A percentile compares a stretch with the other conserved stretches of the same genome.
These are phyloP conservation scores for Mortierella sp. DNA, from an alignment of 371 early-diverging fungal genomes.

Conservation along the genomic window DNA sequence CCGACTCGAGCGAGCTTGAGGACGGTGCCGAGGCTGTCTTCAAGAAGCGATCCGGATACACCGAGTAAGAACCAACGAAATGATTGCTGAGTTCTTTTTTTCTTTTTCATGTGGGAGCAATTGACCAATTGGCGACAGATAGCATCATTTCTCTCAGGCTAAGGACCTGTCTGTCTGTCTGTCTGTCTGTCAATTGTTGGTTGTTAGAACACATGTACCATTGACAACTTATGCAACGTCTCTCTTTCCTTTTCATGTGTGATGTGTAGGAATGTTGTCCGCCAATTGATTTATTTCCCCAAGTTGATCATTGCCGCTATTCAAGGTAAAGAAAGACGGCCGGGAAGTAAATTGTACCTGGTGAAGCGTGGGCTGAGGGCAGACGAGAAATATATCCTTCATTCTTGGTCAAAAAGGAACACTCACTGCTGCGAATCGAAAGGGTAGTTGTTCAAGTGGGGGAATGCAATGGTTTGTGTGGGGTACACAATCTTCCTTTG, in stretches of 20 bases:
- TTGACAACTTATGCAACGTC: too few species aligned
- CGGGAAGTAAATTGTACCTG: too few species aligned
- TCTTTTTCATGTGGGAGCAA: not conserved
- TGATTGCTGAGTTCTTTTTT: not conserved
- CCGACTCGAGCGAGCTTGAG: conserved; percentile 55
- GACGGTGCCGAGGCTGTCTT: conserved; percentile 20
- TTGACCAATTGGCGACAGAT: not conserved
- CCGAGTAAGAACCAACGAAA: conserved; percentile 24
- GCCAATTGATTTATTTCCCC: conserved; percentile 74
- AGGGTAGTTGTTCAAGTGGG: not conserved
- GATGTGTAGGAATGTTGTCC: conserved; percentile 69
- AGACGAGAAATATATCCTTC: too few species aligned
- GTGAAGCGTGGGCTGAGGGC: not conserved
- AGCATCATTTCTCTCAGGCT: not conserved
- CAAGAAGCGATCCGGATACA: conserved; percentile 40
- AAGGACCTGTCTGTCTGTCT: too few species aligned
- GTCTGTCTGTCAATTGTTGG: too few species aligned
- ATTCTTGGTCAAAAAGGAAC: not conserved
- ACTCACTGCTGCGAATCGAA: not conserved
- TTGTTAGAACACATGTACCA: too few species aligned
- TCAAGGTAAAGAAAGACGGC: too few species aligned
- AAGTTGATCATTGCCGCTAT: conserved; percentile 81
- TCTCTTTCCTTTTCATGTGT: not conserved
- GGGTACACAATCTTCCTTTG: not conserved
- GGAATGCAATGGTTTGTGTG: not conserved